Evolutionary conservation across 1,284 basidiomycete species (phyloP).

Genomic region (Pseudozyma thailandica): DNA sequence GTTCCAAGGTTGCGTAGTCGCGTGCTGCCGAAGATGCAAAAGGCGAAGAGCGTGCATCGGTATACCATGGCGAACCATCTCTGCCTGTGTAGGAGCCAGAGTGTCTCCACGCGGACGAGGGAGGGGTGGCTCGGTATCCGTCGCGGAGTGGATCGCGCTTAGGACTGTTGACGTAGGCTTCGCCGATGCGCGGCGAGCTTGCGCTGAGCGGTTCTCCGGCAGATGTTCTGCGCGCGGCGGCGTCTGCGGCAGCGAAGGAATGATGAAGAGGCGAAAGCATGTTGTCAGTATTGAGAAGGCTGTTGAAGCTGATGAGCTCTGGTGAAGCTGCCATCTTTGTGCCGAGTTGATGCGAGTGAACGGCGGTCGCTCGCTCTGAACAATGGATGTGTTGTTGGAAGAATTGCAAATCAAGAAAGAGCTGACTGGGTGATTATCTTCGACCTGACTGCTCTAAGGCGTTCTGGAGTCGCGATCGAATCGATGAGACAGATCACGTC

Average conservation of each 20-base stretch:
- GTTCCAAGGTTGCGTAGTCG: conserved; percentile 48
- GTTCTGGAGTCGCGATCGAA: too few relatives aligned
- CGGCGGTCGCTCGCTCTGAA: background rate
- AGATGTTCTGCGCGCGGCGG: conserved; percentile 38
- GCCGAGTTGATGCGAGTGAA: conserved; percentile 11
- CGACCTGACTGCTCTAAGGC: too few relatives aligned
- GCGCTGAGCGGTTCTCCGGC: conserved; percentile 44
- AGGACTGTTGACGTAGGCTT: conserved; percentile 53
- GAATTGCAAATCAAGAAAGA: background rate
- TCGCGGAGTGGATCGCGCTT: conserved; percentile 56
- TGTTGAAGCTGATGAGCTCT: conserved; percentile 49
- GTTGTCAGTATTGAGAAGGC: conserved; percentile 55
- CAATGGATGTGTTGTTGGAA: background rate
- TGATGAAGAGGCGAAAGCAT: conserved; percentile 50
- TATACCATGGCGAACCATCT: conserved; percentile 61
- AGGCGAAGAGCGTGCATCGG: conserved; percentile 59
- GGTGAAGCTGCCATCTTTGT: conserved; percentile 46
- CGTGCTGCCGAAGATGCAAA: conserved; percentile 60
- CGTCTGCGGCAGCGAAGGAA: conserved; percentile 33
- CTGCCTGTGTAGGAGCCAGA: conserved; percentile 43
- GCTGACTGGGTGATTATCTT: too few relatives aligned
- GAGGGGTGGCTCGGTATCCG: conserved; percentile 50
- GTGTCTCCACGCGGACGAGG: conserved; percentile 47
- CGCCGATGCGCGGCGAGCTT: conserved; percentile 51
- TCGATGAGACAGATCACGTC: too few relatives aligned